Evolutionary conservation across 768 basidiomycete genomes (phyloP), one percentile per base, ranked within the genome.

Genomic region (Psilocybe subaeruginosa): DNA sequence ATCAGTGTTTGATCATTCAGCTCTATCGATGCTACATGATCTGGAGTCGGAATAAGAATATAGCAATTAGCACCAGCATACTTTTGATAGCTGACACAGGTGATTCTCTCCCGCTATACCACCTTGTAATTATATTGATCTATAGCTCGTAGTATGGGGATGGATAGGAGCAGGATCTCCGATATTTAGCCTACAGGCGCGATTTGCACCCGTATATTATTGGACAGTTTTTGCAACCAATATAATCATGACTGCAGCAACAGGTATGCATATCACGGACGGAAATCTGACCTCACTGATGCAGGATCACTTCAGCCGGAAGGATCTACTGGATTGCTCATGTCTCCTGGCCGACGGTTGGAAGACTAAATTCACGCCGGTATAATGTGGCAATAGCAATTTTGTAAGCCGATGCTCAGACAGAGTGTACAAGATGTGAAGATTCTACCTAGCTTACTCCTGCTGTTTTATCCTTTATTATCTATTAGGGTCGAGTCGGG

Each of bases 101-200:
- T 59, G 8, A 8, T 27, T n/a, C 9, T 16, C 9, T 19, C 23
- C 19, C 8, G 9, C 30, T 17, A 27, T 29, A 12, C 14, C 7
- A 2, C 8, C 11, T 50, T 29, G 49, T 30, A 8, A 16, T 23
- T 23, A 23, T 23, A 23, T 3, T 49, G 14, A 49, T 4, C 6
- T 43, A 16, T 30, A 4, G 2, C 0, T 23, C 23, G 16, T n/a
- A 59, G 58, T 59, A 19, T 59, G 58, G 58, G 58, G 58, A 6
- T 59, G 58, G 58, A 39, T 59, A 51, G 58, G 58, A 17, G 58
- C 58, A n/a, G 58, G 58, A 31, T 59, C 58, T 12, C 58, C 58
- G 4, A 52, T 59, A 50, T 59, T 59, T 8, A 31, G 47, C 4
- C n/a, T 43, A 29, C 16, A 47, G 16, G 31, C 58, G 3, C 49